Percentiles rank a stretch among this genome's conserved stretches.
These are phyloP conservation scores for Thalassiosira allenii DNA, from an alignment of 352 stramenopile species.

Conservation along the genomic window DNA sequence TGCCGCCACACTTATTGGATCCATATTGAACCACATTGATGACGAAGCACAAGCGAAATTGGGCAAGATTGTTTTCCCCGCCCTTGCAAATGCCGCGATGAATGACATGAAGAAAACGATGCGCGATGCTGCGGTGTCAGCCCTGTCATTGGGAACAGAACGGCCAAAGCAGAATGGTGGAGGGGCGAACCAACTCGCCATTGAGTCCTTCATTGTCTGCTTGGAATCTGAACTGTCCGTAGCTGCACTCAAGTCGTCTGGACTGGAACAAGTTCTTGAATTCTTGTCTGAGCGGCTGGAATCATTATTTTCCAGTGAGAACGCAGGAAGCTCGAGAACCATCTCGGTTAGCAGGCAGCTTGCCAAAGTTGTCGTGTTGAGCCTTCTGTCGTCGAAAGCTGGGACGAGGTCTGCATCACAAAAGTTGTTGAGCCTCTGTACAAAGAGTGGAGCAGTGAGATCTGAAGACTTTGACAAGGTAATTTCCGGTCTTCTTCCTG, in stretches of 20 bases:
- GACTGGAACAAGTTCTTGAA: slow-evolving; percentile 72
- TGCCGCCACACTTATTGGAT: slow-evolving; percentile 74
- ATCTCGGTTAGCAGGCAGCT: slow-evolving; percentile 59
- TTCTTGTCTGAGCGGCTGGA: slow-evolving; percentile 64
- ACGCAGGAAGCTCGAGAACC: slow-evolving; percentile 45
- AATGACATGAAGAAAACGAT: slow-evolving; percentile 87
- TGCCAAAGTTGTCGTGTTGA: slow-evolving; percentile 71
- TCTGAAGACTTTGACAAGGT: slow-evolving; percentile 63
- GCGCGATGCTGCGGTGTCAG: slow-evolving; percentile 78
- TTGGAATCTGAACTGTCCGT: slow-evolving; percentile 78
- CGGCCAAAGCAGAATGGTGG: slow-evolving; percentile 54
- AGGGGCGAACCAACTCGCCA: slow-evolving; percentile 64
- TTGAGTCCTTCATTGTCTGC: slow-evolving; percentile 73
- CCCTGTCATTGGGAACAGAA: slow-evolving; percentile 67
- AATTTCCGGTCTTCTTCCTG: slow-evolving; percentile 72
- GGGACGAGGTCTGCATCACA: slow-evolving; percentile 76
- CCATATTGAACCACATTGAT: slow-evolving; percentile 74
- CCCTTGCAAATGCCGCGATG: slow-evolving; percentile 80
- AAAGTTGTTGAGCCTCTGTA: slow-evolving; percentile 60
- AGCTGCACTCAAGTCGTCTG: slow-evolving; percentile 73
- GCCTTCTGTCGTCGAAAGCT: slow-evolving; percentile 81
- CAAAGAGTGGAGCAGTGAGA: slow-evolving; percentile 58
- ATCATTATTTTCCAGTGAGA: slow-evolving; percentile 56
- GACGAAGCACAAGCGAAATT: slow-evolving; percentile 77
- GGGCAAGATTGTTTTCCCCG: slow-evolving; percentile 74